Evolutionary conservation across 2,329 filamentous ascomycete species (phyloP), one percentile per base, ranked within the genome.

Genomic region (Gremmenia infestans): DNA sequence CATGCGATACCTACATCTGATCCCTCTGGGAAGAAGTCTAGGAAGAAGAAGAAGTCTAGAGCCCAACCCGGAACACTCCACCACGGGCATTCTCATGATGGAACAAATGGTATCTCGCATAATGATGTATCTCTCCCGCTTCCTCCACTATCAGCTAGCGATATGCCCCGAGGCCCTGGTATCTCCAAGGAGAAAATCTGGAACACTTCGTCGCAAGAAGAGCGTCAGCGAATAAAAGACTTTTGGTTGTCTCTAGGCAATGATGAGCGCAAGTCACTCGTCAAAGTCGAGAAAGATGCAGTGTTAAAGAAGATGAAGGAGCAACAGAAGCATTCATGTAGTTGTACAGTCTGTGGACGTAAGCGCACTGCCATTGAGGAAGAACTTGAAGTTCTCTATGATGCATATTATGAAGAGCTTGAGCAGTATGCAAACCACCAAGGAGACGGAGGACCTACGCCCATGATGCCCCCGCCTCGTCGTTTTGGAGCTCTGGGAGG

Each of bases 221-320:
- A 99, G 75, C 88, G 94, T 37, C 91, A 97, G 75, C 88, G 94
- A 52, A 99, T 99, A 70, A 96, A 97, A 74, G 89, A 96, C 65
- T 99, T 97, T 74, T 99, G 94, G 94, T 81, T 99, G 52, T 91
- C 91, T 15, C 75, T 99, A 45, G 91, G 90, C 63, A 94, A 99
- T 72, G 90, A 96, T 39, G 92, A 97, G 71, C 89, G 94, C 65
- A 94, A 96, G 71, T 94, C 90, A 15, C 78, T 99, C 48, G 91
- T 99, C 69, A 97, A 97, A 74, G 93, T 99, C 32, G 94, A 99
- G 74, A 99, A 99, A 75, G 93, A 99, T 73, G 93, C 94, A 7
- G 94, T 99, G 0, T 76, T 99, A 55, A 91, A 90, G 70, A 99
- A 99, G 78, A 99, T 99, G 94, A 99, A 99, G 79, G 94, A 99